Conservation (phyloP, 2,329 filamentous ascomycete species). For the Pseudocercospora vitis region DNA sequence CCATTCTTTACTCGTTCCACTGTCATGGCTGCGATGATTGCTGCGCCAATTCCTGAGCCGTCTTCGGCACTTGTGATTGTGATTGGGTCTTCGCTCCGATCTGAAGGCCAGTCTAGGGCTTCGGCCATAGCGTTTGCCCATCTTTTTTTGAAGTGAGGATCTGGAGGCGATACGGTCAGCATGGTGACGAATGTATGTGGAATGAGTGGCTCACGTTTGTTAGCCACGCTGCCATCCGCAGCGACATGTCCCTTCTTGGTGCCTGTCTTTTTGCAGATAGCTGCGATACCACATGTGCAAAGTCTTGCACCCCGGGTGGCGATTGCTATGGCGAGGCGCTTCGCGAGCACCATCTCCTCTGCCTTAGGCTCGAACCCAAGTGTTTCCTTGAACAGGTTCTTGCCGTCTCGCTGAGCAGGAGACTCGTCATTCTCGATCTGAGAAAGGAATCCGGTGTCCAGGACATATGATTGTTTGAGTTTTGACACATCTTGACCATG, state of each 20-base stretch:
- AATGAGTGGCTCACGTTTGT: slow-evolving; percentile 37
- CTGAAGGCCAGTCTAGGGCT: slow-evolving; percentile 40
- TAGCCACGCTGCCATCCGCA: slow-evolving; percentile 43
- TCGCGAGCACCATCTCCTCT: slow-evolving; percentile 34
- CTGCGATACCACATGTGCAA: slow-evolving; percentile 42
- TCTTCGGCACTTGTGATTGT: slow-evolving; percentile 43
- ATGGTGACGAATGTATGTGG: no score
- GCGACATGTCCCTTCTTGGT: slow-evolving; percentile 40
- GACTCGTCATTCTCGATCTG: slow-evolving; percentile 69
- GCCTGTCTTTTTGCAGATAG: slow-evolving; percentile 39
- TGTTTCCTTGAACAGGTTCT: slow-evolving; percentile 27
- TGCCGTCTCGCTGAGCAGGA: slow-evolving; percentile 25
- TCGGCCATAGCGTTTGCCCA: slow-evolving; percentile 45
- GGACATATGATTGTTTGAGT: slow-evolving; percentile 76
- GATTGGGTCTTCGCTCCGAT: slow-evolving; percentile 38
- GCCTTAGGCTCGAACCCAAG: slow-evolving; percentile 30
- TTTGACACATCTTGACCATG: slow-evolving; percentile 72
- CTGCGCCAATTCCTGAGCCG: slow-evolving; percentile 44
- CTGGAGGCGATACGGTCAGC: neutral
- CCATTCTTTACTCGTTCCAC: slow-evolving; percentile 30
- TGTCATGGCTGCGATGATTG: slow-evolving; percentile 38
- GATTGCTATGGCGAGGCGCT: slow-evolving; percentile 37
- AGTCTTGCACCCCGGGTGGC: slow-evolving; percentile 39
- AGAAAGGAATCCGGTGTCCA: slow-evolving; percentile 89
- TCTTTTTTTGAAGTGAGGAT: slow-evolving; percentile 43